phyloP scores from a whole-genome alignment of 306 rosid genomes.

The Citrullus amarus region DNA sequence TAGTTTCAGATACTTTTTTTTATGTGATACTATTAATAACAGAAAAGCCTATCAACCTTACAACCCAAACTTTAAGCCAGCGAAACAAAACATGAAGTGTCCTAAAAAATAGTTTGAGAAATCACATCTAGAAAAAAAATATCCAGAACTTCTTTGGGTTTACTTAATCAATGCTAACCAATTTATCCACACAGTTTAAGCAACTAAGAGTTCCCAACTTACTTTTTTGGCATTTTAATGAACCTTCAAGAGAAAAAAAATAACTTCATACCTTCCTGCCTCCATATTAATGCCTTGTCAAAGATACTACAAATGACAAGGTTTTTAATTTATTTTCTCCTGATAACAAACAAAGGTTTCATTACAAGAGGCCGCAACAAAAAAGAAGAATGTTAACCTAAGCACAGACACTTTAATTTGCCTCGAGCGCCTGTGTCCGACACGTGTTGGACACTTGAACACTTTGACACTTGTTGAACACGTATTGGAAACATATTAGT shows the following conservation, averaged over 20 bases:
- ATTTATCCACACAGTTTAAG: background rate
- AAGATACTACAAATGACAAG: background rate
- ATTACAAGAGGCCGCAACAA: background rate
- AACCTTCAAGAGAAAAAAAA: background rate
- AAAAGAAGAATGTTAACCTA: too few species aligned
- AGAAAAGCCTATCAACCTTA: background rate
- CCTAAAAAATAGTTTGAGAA: background rate
- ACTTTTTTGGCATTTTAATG: background rate
- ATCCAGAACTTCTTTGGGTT: background rate
- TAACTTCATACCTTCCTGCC: background rate
- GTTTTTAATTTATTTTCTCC: background rate
- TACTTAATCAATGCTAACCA: background rate
- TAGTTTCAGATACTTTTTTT: background rate
- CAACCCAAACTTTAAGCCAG: background rate
- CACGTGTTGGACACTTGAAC: too few species aligned
- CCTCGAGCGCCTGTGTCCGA: too few species aligned
- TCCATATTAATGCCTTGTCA: background rate
- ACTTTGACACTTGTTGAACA: too few species aligned
- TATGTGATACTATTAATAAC: background rate
- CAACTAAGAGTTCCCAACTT: background rate
- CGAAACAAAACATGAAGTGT: background rate
- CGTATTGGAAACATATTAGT: too few species aligned
- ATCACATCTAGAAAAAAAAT: background rate
- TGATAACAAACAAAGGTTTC: background rate
- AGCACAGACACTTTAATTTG: too few species aligned